phyloP scores from a whole-genome alignment of 345 rosid species.

The Salix caprea region DNA sequence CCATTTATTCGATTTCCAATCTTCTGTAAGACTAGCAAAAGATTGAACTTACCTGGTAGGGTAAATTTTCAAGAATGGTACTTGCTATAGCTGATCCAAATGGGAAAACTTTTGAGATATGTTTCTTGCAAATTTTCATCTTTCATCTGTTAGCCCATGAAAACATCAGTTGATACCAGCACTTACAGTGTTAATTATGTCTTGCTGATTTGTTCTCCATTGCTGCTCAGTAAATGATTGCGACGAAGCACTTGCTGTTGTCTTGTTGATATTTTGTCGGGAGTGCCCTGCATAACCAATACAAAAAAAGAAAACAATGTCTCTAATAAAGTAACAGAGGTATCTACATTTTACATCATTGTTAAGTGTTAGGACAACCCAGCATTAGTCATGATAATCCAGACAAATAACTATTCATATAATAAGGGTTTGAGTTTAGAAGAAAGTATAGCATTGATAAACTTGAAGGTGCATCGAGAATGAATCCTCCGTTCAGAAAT shows the following conservation, averaged over 20 bases:
- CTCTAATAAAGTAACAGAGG: background rate
- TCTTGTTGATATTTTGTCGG: slow-evolving; percentile 29
- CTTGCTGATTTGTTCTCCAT: slow-evolving; percentile 64
- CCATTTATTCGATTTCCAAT: background rate
- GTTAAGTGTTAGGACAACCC: background rate
- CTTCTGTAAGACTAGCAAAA: background rate
- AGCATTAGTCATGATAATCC: background rate
- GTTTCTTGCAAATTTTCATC: slow-evolving; percentile 41
- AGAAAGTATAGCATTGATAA: slow-evolving; percentile 45
- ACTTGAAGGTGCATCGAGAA: slow-evolving; percentile 46
- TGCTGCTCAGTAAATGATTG: slow-evolving; percentile 69
- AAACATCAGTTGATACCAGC: background rate
- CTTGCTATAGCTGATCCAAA: slow-evolving; percentile 76
- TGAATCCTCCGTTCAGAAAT: slow-evolving; percentile 89
- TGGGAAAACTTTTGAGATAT: slow-evolving; percentile 67
- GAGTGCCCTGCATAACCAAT: slow-evolving; percentile 35
- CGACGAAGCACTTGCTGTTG: slow-evolving; percentile 47
- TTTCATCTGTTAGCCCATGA: background rate
- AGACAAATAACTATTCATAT: background rate
- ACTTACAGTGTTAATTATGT: slow-evolving; percentile 49
- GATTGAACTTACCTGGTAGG: slow-evolving; percentile 57
- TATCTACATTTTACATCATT: background rate
- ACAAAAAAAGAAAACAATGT: background rate
- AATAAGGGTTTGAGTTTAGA: slow-evolving; percentile 27
- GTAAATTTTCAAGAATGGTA: slow-evolving; percentile 59